phyloP scores from a whole-genome alignment of 2,329 filamentous ascomycete genomes.

The Scortechinia acanthostroma region DNA sequence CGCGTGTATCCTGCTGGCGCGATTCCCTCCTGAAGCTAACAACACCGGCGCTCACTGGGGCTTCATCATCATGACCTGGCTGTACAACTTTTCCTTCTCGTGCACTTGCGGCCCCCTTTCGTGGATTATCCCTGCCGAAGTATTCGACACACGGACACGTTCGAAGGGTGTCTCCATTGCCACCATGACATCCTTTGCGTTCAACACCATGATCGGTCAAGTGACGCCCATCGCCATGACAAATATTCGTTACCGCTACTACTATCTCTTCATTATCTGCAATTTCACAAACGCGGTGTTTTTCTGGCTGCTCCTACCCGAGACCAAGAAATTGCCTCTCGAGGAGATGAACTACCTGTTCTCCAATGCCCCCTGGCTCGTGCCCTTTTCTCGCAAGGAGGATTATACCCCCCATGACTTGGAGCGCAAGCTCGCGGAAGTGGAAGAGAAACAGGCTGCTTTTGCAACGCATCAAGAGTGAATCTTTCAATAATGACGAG shows the following conservation, averaged over 20 bases:
- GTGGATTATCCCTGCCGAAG: slow-evolving; percentile 38
- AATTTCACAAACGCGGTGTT: slow-evolving; percentile 64
- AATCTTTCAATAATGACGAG: no score
- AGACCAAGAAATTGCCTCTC: slow-evolving; percentile 55
- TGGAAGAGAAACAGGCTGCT: no score
- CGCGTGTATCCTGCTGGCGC: slow-evolving; percentile 20
- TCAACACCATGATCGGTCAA: slow-evolving; percentile 64
- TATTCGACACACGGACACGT: slow-evolving; percentile 54
- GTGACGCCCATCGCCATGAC: slow-evolving; percentile 35
- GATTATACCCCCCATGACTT: no score
- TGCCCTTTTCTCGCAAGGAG: slow-evolving; percentile 32
- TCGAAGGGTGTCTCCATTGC: slow-evolving; percentile 52
- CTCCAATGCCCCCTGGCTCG: slow-evolving; percentile 55
- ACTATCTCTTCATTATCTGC: slow-evolving; percentile 56
- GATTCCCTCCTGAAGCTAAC: slow-evolving; percentile 38
- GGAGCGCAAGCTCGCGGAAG: no score
- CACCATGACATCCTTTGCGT: slow-evolving; percentile 50
- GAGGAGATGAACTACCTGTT: slow-evolving; percentile 67
- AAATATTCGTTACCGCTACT: slow-evolving; percentile 44
- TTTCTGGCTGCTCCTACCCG: slow-evolving; percentile 62
- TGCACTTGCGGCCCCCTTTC: slow-evolving; percentile 47
- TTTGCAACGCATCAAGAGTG: no score
- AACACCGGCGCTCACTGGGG: slow-evolving; percentile 35
- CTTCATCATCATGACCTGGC: slow-evolving; percentile 55
- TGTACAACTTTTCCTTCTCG: slow-evolving; percentile 55